These are phyloP conservation scores for Cercospora sp. DNA, from an alignment of 2,329 filamentous ascomycete genomes.

Conservation along the genomic window DNA sequence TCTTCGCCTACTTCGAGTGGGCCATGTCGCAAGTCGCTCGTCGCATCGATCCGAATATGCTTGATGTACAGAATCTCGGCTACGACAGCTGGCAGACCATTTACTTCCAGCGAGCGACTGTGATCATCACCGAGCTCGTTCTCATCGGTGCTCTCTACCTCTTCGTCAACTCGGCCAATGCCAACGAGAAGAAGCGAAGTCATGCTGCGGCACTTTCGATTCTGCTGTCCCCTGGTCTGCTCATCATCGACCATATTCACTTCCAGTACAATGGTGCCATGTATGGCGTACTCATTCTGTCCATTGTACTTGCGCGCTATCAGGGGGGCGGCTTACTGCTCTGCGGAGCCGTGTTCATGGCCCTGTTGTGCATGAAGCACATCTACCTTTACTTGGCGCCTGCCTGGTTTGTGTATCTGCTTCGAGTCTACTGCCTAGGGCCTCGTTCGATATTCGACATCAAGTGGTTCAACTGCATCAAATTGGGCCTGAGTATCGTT, in stretches of 20 bases:
- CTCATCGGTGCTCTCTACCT: slow-evolving; percentile 79
- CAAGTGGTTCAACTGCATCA: slow-evolving; percentile 75
- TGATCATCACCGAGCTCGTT: slow-evolving; percentile 81
- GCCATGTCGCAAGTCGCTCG: slow-evolving; percentile 76
- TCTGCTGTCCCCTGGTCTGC: slow-evolving; percentile 83
- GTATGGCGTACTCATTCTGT: slow-evolving; percentile 86
- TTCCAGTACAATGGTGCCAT: slow-evolving; percentile 99
- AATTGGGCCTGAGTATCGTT: slow-evolving; percentile 73
- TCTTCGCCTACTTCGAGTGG: slow-evolving; percentile 98
- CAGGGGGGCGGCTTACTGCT: slow-evolving; percentile 71
- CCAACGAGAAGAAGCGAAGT: slow-evolving; percentile 68
- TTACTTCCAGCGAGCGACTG: slow-evolving; percentile 88
- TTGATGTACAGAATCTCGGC: slow-evolving; percentile 74
- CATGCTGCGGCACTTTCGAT: slow-evolving; percentile 88
- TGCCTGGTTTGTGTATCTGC: slow-evolving; percentile 90
- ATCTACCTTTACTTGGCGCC: slow-evolving; percentile 96
- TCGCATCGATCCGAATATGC: slow-evolving; percentile 77
- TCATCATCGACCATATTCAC: slow-evolving; percentile 98
- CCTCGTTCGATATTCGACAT: slow-evolving; percentile 74
- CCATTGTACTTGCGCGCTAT: slow-evolving; percentile 73
- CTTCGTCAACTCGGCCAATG: slow-evolving; percentile 71
- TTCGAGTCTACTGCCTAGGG: slow-evolving; percentile 86
- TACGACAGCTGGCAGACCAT: slow-evolving; percentile 93
- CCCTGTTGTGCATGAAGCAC: slow-evolving; percentile 90
- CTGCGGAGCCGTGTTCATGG: slow-evolving; percentile 82